Percentiles rank a stretch among this genome's conserved stretches.
These are phyloP conservation scores for Salix udensis DNA, from an alignment of 345 rosid genomes.

Conservation along the genomic window DNA sequence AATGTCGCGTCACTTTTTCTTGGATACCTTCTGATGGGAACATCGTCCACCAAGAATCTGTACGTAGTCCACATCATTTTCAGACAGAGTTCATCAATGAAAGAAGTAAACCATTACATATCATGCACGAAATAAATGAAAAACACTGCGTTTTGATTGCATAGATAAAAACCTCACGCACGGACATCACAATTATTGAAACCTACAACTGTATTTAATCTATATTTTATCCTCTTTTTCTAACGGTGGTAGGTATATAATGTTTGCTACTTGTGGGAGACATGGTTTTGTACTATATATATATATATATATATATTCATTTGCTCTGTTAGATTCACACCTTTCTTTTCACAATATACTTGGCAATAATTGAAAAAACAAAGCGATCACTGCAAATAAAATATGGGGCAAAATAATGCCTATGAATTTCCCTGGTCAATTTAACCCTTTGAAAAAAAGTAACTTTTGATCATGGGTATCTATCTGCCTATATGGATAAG, in stretches of 20 bases:
- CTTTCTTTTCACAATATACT: background rate
- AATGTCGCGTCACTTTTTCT: conserved; percentile 62
- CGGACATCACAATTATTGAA: too few species aligned
- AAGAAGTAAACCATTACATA: background rate
- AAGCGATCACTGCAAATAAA: background rate
- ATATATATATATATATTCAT: background rate
- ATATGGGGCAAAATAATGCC: background rate
- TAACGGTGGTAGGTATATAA: background rate
- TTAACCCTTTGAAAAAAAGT: background rate
- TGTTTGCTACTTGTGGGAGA: background rate
- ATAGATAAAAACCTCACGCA: too few species aligned
- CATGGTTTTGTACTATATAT: background rate
- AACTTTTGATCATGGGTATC: background rate
- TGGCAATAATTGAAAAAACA: background rate
- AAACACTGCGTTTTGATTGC: too few species aligned
- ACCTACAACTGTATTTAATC: too few species aligned
- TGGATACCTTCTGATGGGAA: conserved; percentile 72
- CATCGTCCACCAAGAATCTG: conserved; percentile 87
- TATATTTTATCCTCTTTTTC: background rate
- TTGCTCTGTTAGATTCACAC: too few species aligned
- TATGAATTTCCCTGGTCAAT: background rate
- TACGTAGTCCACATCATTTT: background rate
- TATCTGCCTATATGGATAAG: too few species aligned
- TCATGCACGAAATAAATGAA: background rate
- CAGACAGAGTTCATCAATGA: background rate